Conservation (phyloP, 148 eudicot species). For the Pouteria glomerata region DNA sequence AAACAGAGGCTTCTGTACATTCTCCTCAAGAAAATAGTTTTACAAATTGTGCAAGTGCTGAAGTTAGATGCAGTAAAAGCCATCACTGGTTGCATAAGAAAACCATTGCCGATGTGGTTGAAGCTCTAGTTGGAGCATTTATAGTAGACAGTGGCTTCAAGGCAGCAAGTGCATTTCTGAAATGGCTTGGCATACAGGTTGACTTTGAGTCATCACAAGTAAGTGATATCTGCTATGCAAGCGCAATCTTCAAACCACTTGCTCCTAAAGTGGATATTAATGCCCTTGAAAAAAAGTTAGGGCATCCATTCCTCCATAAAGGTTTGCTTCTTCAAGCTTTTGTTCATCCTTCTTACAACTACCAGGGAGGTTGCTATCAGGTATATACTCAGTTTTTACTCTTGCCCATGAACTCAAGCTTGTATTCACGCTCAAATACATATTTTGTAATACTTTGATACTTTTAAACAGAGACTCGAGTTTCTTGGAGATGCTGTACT, state of each 20-base stretch:
- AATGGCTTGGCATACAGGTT: conserved; percentile 77
- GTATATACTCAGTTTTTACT: conserved; percentile 24
- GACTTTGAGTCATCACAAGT: conserved; percentile 58
- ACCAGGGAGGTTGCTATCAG: conserved; percentile 95
- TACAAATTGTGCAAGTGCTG: conserved; percentile 20
- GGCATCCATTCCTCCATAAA: conserved; percentile 56
- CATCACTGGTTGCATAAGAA: conserved; percentile 86
- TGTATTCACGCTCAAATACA: not conserved
- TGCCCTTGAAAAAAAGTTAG: conserved; percentile 49
- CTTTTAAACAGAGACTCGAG: conserved; percentile 70
- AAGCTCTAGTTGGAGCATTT: conserved; percentile 86
- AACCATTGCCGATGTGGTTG: conserved; percentile 91
- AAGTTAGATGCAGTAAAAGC: conserved; percentile 61
- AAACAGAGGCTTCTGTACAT: conserved; percentile 47
- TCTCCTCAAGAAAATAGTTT: conserved; percentile 21
- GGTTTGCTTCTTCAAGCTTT: conserved; percentile 91
- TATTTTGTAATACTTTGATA: conserved; percentile 16
- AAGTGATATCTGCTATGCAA: conserved; percentile 52
- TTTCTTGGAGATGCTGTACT: conserved; percentile 96
- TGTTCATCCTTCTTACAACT: conserved; percentile 84
- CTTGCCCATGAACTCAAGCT: not conserved
- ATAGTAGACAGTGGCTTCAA: conserved; percentile 84
- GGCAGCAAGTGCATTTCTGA: conserved; percentile 77
- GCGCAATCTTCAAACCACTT: conserved; percentile 52
- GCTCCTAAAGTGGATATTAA: conserved; percentile 42